A percentile compares a stretch with the other conserved stretches of the same genome.
phyloP scores from a whole-genome alignment of 1,139 yeast species.

The Yamadazyma diospyri region DNA sequence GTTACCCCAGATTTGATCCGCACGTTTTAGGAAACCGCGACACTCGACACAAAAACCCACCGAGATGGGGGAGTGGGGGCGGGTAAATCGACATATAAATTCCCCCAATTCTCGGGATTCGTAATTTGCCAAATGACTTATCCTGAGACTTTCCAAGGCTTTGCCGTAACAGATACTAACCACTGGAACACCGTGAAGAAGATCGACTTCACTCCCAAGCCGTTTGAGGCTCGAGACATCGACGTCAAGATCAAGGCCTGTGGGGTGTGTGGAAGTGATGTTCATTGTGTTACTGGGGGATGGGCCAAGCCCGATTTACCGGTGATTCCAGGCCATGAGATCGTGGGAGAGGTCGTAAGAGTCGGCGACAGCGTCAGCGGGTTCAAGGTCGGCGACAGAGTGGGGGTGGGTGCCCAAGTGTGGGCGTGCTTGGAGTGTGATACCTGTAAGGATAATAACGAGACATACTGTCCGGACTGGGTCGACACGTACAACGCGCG shows the following conservation, averaged over 20 bases:
- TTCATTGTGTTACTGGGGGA: slow-evolving; percentile 38
- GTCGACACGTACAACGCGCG: slow-evolving; percentile 47
- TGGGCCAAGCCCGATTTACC: slow-evolving; percentile 34
- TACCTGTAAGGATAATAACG: slow-evolving; percentile 43
- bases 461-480: slow-evolving; percentile 44
- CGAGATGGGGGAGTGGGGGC: not conserved
- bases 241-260: slow-evolving; percentile 33
- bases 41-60: too few relatives aligned
- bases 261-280: slow-evolving; percentile 42
- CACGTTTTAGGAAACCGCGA: too few relatives aligned
- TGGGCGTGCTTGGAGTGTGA: slow-evolving; percentile 46
- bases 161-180: slow-evolving; percentile 32
- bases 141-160: slow-evolving; percentile 43
- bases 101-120: too few relatives aligned
- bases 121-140: too few relatives aligned
- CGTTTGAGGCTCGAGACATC: slow-evolving; percentile 29
- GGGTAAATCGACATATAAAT: too few relatives aligned
- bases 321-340: slow-evolving; percentile 44
- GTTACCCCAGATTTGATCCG: not conserved
- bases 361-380: slow-evolving; percentile 36
- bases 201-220: slow-evolving; percentile 31
- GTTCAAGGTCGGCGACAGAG: slow-evolving; percentile 53
- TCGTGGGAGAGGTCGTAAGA: slow-evolving; percentile 48
- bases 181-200: slow-evolving; percentile 37
- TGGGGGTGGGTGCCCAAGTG: slow-evolving; percentile 58